phyloP scores from a whole-genome alignment of 345 rosid species.

The Draba incana region DNA sequence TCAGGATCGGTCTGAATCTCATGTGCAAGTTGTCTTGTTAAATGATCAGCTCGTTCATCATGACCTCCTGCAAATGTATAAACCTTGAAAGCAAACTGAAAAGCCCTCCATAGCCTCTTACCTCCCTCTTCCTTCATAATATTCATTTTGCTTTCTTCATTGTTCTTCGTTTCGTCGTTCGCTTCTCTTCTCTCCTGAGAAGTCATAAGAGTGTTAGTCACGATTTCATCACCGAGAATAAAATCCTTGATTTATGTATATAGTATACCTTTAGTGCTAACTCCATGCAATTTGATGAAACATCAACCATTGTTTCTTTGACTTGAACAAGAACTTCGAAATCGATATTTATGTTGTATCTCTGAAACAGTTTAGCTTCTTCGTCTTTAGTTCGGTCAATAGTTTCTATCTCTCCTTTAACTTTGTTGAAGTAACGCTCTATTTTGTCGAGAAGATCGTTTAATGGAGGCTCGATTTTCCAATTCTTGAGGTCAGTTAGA shows the following conservation, averaged over 20 bases:
- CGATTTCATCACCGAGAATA: background rate
- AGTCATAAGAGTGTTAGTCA: background rate
- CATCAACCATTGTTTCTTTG: conserved; percentile 72
- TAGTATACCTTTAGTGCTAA: conserved; percentile 57
- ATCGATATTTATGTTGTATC: conserved; percentile 58
- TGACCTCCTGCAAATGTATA: conserved; percentile 76
- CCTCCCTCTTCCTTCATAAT: conserved; percentile 37
- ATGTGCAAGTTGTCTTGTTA: conserved; percentile 56
- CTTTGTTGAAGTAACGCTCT: conserved; percentile 62
- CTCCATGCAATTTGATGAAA: conserved; percentile 77
- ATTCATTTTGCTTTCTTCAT: conserved; percentile 37
- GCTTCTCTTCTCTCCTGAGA: conserved; percentile 55
- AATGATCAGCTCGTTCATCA: conserved; percentile 62
- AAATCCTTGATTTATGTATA: background rate
- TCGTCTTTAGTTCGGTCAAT: conserved; percentile 67
- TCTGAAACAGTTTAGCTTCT: conserved; percentile 52
- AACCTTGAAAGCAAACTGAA: conserved; percentile 64
- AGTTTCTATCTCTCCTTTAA: conserved; percentile 60
- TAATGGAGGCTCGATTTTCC: conserved; percentile 61
- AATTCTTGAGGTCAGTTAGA: conserved; percentile 50
- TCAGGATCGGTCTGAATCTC: conserved; percentile 59
- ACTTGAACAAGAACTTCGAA: conserved; percentile 53
- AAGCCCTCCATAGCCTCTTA: conserved; percentile 65
- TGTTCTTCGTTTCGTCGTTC: conserved; percentile 35
- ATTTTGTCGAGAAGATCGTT: conserved; percentile 55